Evolutionary conservation across 2,329 filamentous ascomycete genomes (phyloP), one percentile per base, ranked within the genome.

Genomic region (Aspergillus flavus): DNA sequence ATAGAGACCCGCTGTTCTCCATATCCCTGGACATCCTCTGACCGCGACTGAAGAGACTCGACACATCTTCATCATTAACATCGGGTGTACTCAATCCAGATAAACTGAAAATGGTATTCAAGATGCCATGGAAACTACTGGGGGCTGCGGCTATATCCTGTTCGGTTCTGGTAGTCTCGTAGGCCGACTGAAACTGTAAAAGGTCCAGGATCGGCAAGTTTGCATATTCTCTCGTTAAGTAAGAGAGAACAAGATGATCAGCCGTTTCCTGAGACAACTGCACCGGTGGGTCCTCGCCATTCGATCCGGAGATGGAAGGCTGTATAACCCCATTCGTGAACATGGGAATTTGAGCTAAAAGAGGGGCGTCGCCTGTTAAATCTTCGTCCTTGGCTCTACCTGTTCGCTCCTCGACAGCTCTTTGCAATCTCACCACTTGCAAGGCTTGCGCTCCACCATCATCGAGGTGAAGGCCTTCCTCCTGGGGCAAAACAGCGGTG

Each of bases 151-250:
- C 14, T 10, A 62, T 19, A 23, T 58, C 57, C 36, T 57, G 59
- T 23, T 54, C 53, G 14, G 34, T 39, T 48, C 62, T 62, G 32
- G 63, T 28, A 21, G 58, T 41, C 34, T 62, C 58, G 45, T 69
- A 72, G 19, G 60, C 59, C n/a, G 64, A 36, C 23, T 63, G 60
- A 28, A 72, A 72, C 3, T 61, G 53, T 5, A 57, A 6, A 21
- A 70, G 62, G 36, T 71, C 62, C 34, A 73, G 66, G 10, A 73
- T 67, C 1, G 71, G 71, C 26, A 72, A 48, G 46, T 70, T 69
- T n/a, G 70, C 70, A 61, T 69, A 71, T 61, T 73, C 71, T 21
- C 65, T 67, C 11, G 62, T 65, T 28, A 73, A 53, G 32, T 73
- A 73, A 3, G 54, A 57, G 4, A 61, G 58, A 12, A 73, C 41